These are phyloP conservation scores for Insectozyma bohioensis DNA, from an alignment of 1,139 yeast species.

Conservation along the genomic window DNA sequence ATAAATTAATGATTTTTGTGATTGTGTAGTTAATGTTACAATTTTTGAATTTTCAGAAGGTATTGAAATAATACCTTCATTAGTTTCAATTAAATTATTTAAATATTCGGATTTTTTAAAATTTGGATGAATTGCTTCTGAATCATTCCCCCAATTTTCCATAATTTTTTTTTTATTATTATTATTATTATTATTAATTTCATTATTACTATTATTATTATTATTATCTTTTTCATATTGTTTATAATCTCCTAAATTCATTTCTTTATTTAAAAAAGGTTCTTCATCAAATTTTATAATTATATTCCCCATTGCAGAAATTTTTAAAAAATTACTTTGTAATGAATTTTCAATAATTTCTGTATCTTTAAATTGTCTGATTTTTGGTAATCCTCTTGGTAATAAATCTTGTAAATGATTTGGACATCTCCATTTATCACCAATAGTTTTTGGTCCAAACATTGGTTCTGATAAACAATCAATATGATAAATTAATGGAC, in stretches of 20 bases:
- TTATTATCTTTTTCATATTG: conserved; percentile 26
- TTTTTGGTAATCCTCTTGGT: conserved; percentile 28
- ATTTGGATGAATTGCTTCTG: conserved; percentile 23
- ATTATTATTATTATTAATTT: neutral
- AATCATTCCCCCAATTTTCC: conserved; percentile 19
- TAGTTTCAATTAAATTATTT: conserved; percentile 32
- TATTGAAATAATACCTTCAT: conserved; percentile 47
- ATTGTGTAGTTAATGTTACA: conserved; percentile 2
- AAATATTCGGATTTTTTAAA: conserved; percentile 46
- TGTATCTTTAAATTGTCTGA: conserved; percentile 56
- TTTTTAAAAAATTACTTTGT: conserved; percentile 33
- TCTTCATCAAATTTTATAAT: conserved; percentile 67
- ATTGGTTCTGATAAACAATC: conserved; percentile 84
- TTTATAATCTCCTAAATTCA: conserved; percentile 30
- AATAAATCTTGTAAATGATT: conserved; percentile 69
- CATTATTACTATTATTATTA: too few relatives aligned
- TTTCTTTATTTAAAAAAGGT: conserved; percentile 44
- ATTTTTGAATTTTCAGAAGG: conserved; percentile 9
- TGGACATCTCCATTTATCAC: conserved; percentile 92
- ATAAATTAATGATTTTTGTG: conserved; percentile 39
- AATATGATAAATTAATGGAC: conserved; percentile 86
- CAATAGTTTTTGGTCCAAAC: conserved; percentile 71
- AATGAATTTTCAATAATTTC: conserved; percentile 51
- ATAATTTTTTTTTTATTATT: conserved; percentile 1
- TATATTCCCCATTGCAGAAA: conserved; percentile 54